These are phyloP conservation scores for Biscutella laevigata DNA, from an alignment of 441 rosid species.

Conservation along the genomic window DNA sequence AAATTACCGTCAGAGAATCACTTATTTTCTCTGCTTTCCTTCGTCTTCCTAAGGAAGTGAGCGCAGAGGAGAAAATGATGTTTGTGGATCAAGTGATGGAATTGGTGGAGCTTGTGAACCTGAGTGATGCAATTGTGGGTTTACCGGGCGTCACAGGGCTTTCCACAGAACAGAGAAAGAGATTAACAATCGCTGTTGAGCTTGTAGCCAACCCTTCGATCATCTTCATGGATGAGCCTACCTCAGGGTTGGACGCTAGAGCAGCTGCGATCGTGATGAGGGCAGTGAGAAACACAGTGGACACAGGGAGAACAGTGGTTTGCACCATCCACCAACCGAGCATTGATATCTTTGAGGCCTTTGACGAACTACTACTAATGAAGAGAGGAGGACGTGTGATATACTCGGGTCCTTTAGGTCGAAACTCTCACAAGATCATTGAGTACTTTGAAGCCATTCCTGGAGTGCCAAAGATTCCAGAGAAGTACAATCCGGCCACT, in stretches of 20 bases:
- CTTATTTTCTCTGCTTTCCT: constrained; percentile 83
- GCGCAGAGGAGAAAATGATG: constrained; percentile 54
- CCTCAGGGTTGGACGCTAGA: constrained; percentile 70
- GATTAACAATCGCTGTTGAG: constrained; percentile 64
- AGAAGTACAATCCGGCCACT: constrained; percentile 63
- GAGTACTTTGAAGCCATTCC: constrained; percentile 67
- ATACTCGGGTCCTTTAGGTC: constrained; percentile 53
- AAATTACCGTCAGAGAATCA: constrained; percentile 75
- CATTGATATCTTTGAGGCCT: constrained; percentile 64
- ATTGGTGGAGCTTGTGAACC: constrained; percentile 43
- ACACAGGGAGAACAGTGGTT: too few relatives aligned
- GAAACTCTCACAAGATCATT: constrained; percentile 50
- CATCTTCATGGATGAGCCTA: constrained; percentile 83
- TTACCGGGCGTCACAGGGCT: constrained; percentile 57
- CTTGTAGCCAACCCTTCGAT: constrained; percentile 72
- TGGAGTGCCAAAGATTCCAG: constrained; percentile 58
- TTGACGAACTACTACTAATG: constrained; percentile 55
- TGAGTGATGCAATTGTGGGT: constrained; percentile 54
- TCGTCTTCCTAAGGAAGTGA: constrained; percentile 61
- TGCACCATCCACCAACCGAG: too few relatives aligned
- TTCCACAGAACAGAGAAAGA: constrained; percentile 66
- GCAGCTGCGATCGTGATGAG: constrained; percentile 81
- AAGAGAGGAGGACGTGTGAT: constrained; percentile 74
- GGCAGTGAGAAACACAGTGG: constrained; percentile 61
- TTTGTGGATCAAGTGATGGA: constrained; percentile 71